Percentiles rank a stretch among this genome's conserved stretches.
Conservation (phyloP, 768 basidiomycete species). For the Tricholoma sp. region DNA sequence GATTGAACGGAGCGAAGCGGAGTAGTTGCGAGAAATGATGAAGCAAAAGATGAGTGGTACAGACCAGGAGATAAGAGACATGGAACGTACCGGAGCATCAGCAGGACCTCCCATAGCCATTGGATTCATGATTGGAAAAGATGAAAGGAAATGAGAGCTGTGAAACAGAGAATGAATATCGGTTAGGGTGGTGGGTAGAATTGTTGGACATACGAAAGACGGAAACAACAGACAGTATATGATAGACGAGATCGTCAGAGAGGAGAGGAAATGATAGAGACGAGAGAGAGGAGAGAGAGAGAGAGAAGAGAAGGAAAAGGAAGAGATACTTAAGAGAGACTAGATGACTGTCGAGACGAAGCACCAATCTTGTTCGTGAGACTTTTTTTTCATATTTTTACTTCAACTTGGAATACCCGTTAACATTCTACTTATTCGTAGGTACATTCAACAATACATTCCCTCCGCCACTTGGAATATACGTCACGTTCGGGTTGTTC, state of each 20-base stretch:
- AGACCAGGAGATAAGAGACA: conserved; percentile 15
- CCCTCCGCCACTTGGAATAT: conserved; percentile 76
- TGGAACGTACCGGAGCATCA: conserved; percentile 68
- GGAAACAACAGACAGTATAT: conserved; percentile 45
- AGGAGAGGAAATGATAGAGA: conserved; percentile 40
- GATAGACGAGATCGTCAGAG: conserved; percentile 57
- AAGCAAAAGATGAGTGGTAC: conserved; percentile 27
- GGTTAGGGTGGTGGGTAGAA: conserved; percentile 12
- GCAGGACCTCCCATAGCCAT: conserved; percentile 67
- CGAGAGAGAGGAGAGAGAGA: conserved; percentile 34
- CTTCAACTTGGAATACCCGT: background rate
- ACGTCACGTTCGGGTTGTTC: conserved; percentile 80
- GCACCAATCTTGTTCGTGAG: conserved; percentile 32
- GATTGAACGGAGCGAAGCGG: conserved; percentile 16
- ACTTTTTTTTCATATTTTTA: conserved; percentile 25
- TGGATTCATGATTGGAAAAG: conserved; percentile 68
- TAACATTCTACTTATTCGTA: conserved; percentile 36
- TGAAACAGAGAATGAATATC: conserved; percentile 16
- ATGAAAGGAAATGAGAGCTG: conserved; percentile 50
- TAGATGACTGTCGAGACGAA: conserved; percentile 45
- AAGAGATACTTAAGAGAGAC: conserved; percentile 36
- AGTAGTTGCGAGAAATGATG: conserved; percentile 17
- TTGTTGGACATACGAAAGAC: conserved; percentile 42
- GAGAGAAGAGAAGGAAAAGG: conserved; percentile 44
- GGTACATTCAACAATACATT: conserved; percentile 85